Base-by-base conservation (phyloP, 129 eudicot species). In the Tanacetum coccineum region DNA sequence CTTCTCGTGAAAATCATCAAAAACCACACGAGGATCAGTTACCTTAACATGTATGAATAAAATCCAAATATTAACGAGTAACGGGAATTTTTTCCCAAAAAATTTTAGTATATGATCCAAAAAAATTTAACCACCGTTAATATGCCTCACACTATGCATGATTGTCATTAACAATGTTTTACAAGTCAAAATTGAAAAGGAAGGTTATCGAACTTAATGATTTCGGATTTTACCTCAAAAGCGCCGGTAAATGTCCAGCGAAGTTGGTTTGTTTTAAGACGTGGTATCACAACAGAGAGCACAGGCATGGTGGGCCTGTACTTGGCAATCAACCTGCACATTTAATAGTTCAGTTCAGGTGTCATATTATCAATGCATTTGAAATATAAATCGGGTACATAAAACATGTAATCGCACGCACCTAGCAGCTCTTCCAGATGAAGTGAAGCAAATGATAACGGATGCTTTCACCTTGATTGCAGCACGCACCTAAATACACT, bases 291-390 rank as follows among this genome's bases (percentile, higher is more conserved):
- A 48, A 92, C 95, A 13, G 98, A 92, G 20, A 92, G 78, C 54
- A 92, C 96, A 26, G 98, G 98, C 98, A 92, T 88, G 12, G 98
- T 85, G 22, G 98, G 98, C 70, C 98, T 80, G 50, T 92, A 92
- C 79, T 92, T 92, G 1, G 98, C 98, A 56, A 92, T 86, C 57
- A 92, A 78, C 82, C 97, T 91, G 92, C 82, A 72, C 17, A 47
- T 66, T 62, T 22, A 47, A 39, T 17, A 26, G 21, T 59, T 76
- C 50, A 47, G 12, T 26, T 57, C 30, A 61, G 42, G 42, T 7
- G 42, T 6, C 18, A 32, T 48, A 51, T 50, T 26, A 15, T 66
- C 50, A 36, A 21, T n/a, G 9, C 4, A 12, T 13, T 11, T 25
- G 47, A 17, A n/a, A 2, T 11, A 47, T 45, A 56, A 70, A 46